Conservation (phyloP, 2,329 filamentous ascomycete species). For the Fusarium fujikuroi region DNA sequence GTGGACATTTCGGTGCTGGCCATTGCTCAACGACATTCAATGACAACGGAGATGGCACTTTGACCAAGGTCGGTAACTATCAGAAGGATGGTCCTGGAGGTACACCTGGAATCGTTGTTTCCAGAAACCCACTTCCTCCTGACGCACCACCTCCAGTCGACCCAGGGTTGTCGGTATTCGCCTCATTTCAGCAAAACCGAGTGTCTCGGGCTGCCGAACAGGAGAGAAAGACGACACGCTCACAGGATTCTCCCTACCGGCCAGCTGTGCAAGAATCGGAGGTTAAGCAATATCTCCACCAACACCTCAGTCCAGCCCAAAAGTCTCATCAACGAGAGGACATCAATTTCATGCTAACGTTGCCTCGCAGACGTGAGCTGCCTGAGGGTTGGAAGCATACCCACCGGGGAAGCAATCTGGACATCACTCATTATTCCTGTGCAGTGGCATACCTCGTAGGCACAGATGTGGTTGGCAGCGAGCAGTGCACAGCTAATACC, state of each 20-base stretch:
- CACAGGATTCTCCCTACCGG: background rate
- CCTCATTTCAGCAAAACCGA: constrained; percentile 15
- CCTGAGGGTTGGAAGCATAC: constrained; percentile 41
- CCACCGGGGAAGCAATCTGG: constrained; percentile 37
- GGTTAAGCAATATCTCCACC: constrained; percentile 39
- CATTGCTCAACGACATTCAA: constrained; percentile 48
- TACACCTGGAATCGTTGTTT: constrained; percentile 46
- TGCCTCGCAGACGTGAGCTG: constrained; percentile 41
- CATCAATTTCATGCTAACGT: constrained; percentile 34
- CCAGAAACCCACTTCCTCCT: constrained; percentile 38
- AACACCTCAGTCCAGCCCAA: constrained; percentile 35
- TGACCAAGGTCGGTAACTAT: constrained; percentile 47
- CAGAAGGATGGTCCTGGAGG: constrained; percentile 25
- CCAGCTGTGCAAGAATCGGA: background rate
- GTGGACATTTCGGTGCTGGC: constrained; percentile 42
- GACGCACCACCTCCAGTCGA: constrained; percentile 33
- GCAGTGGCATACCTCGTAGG: constrained; percentile 49
- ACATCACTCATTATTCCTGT: constrained; percentile 42
- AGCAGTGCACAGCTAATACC: constrained; percentile 30
- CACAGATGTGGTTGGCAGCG: constrained; percentile 35
- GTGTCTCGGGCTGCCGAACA: background rate
- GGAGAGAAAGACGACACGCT: constrained; percentile 3
- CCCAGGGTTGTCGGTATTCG: constrained; percentile 22
- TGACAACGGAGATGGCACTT: constrained; percentile 55
- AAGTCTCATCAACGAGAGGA: constrained; percentile 36